Evolutionary conservation across 768 basidiomycete species (phyloP).

Genomic region (Boletus barrowsii): DNA sequence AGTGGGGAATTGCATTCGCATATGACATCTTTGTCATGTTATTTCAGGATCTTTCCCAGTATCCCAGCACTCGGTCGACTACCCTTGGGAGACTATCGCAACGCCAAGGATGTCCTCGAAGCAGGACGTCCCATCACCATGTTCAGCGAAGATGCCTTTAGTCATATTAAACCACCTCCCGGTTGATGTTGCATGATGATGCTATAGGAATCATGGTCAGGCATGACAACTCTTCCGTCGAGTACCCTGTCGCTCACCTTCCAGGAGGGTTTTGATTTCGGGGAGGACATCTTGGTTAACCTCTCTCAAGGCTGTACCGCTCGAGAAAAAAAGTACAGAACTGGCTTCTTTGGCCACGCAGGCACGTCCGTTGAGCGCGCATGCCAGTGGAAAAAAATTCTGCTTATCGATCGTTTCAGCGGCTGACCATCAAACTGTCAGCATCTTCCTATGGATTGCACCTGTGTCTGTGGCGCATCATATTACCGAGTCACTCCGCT

Average conservation of each 20-base stretch:
- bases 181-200: constrained; percentile 1
- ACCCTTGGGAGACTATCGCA: constrained; percentile 1
- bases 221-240: no score
- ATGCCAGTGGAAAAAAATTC: no score
- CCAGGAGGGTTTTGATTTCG: constrained; percentile 2
- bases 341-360: constrained; percentile 7
- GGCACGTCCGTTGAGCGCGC: constrained; percentile 6
- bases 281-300: constrained; percentile 5
- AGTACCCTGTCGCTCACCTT: background rate
- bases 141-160: constrained; percentile 11
- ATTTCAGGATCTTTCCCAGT: background rate
- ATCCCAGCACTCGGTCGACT: constrained; percentile 9
- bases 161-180: constrained; percentile 10
- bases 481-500: constrained; percentile 1
- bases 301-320: constrained; percentile 3
- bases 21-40: background rate
- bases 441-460: constrained; percentile 5
- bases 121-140: background rate
- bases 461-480: constrained; percentile 7
- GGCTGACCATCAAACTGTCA: constrained; percentile 7
- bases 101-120: background rate
- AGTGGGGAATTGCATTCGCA: background rate
- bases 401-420: background rate
- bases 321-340: constrained; percentile 5
- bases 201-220: constrained; percentile 8